phyloP scores from a whole-genome alignment of 2,329 filamentous ascomycete genomes.

The Bipolaris sorokiniana region DNA sequence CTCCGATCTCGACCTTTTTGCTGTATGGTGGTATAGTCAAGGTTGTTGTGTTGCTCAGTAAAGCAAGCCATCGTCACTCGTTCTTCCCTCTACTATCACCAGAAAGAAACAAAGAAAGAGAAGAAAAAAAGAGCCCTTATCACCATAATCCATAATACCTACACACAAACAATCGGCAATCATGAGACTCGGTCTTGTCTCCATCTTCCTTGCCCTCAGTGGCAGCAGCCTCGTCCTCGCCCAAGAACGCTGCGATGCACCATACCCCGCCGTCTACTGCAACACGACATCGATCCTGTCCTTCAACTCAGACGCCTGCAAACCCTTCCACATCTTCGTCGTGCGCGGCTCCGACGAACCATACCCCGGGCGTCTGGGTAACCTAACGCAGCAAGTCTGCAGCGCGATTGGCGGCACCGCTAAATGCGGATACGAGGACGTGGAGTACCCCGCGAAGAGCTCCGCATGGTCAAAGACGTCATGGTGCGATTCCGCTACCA shows the following conservation, averaged over 20 bases:
- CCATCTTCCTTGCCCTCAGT: conserved; percentile 14
- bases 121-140: too few species aligned
- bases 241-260: conserved; percentile 34
- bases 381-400: conserved; percentile 33
- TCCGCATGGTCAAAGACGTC: conserved; percentile 29
- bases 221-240: conserved; percentile 20
- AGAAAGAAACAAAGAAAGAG: too few species aligned
- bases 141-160: background rate
- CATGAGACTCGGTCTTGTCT: conserved; percentile 19
- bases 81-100: background rate
- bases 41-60: too few species aligned
- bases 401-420: conserved; percentile 19
- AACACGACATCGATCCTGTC: conserved; percentile 34
- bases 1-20: too few species aligned
- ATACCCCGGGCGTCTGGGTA: conserved; percentile 36
- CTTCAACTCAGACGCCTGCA: conserved; percentile 30
- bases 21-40: too few species aligned
- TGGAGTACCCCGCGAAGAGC: conserved; percentile 38
- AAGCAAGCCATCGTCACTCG: too few species aligned
- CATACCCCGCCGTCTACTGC: conserved; percentile 28
- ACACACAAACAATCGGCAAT: conserved; percentile 1
- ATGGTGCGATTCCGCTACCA: conserved; percentile 37
- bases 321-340: conserved; percentile 36
- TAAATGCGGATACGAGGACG: conserved; percentile 35
- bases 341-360: conserved; percentile 39